Base-by-base conservation (phyloP, 2,329 filamentous ascomycete genomes). In the Lizonia empirigonia region DNA sequence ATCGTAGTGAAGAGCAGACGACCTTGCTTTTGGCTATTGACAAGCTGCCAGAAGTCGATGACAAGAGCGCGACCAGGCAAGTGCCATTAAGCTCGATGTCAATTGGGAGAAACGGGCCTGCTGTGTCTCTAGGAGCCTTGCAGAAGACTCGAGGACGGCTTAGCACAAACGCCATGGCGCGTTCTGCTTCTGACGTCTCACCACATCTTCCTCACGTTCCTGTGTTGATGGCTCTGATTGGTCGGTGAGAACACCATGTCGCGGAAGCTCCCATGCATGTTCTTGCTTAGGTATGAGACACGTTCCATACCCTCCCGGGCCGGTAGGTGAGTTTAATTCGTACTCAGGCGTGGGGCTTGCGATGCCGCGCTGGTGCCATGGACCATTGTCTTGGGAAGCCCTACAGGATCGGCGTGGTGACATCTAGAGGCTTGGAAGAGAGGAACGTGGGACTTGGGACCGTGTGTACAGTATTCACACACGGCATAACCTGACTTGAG, bases 171-270 rank as follows among this genome's bases (percentile, higher is more conserved):
- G 60, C 46, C 59, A 49, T 48, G 18, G 32, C 46, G 59, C 44
- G 41, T 51, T 37, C 50, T 50, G 38, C 48, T 50, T 39, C 33
- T 42, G 46, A 40, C 30, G 35, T 54, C 36, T 51, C 51, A 59
- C 56, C 56, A 55, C 44, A 47, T 41, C 51, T 52, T 47, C 37
- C 58, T 60, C 59, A 62, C 55, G 48, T 56, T 62, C 56, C 53
- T 48, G 54, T 54, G 52, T 39, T 26, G 16, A 8, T 29, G 38
- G 41, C 23, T 39, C 38, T 63, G 52, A 65, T 65, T 62, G 60
- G 60, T 38, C 12, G 29, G 24, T 18, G 7, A 18, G 3, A 12
- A 33, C 23, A 26, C 26, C 33, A 45, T 35, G 35, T 53, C 50
- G 24, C 55, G 49, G 50, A 50, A 32, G 13, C 44, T 38, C 52